Percentiles rank a stretch among this genome's conserved stretches.
Evolutionary conservation across 2,329 filamentous ascomycete species (phyloP).

Genomic region (Colletotrichum aenigma): DNA sequence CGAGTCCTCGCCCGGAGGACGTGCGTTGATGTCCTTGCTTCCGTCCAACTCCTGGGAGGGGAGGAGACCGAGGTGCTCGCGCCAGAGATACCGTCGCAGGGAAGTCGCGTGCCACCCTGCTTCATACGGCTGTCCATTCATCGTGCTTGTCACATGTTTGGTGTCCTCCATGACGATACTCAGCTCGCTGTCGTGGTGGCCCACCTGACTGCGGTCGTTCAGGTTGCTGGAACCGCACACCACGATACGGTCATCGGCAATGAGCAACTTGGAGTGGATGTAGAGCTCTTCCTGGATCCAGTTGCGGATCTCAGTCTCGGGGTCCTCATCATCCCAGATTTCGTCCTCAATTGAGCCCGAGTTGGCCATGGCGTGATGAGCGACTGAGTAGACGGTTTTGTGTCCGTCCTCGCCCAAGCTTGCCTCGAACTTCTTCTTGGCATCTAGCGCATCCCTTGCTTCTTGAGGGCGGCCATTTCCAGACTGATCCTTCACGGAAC

Average conservation of each 20-base stretch:
- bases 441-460: conserved; percentile 45
- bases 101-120: conserved; percentile 85
- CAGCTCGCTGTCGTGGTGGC: conserved; percentile 89
- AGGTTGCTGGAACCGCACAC: conserved; percentile 89
- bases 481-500: conserved; percentile 36
- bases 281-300: conserved; percentile 98
- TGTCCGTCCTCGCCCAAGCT: conserved; percentile 41
- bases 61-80: conserved; percentile 86
- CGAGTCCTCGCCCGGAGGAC: conserved; percentile 69
- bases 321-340: conserved; percentile 73
- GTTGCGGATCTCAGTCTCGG: conserved; percentile 79
- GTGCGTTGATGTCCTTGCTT: conserved; percentile 71
- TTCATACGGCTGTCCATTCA: conserved; percentile 79
- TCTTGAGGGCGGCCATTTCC: conserved; percentile 28
- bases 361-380: conserved; percentile 82
- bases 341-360: conserved; percentile 67
- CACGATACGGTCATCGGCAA: conserved; percentile 84
- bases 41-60: conserved; percentile 74
- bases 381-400: conserved; percentile 53
- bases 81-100: conserved; percentile 82
- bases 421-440: conserved; percentile 58
- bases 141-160: conserved; percentile 69
- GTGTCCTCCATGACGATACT: conserved; percentile 90
- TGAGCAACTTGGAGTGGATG: conserved; percentile 89
- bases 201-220: conserved; percentile 88